Evolutionary conservation across 805 yeast genomes (phyloP), one percentile per base, ranked within the genome.

Genomic region (Candida lessepsii): DNA sequence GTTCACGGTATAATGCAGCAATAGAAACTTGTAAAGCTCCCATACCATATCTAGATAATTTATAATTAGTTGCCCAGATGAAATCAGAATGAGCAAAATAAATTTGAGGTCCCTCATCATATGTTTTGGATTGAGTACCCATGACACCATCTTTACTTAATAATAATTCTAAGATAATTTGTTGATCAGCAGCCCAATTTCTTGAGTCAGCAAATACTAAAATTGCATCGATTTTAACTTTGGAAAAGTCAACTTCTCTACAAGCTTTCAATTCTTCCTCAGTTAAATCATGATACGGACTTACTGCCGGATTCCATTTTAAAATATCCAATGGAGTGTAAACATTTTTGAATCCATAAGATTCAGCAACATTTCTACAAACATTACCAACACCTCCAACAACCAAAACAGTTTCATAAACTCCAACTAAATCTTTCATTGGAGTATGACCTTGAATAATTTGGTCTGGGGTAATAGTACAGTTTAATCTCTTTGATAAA

Each of bases 361-460:
- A 79, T 55, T 78, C 78, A 18, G 96, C 96, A 39, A 87, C 90
- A 47, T 82, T 74, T 49, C 93, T 75, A 57, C 96, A 87, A 9
- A 81, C 79, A 50, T 87, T 88, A 32, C 93, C 89, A 18, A 85
- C 80, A 49, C 96, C 96, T 47, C 96, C 96, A 38, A 88, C 88
- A 39, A 88, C 95, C 33, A 88, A 67, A 4, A 88, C 95, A 41
- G 83, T 84, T 42, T 83, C 67, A 61, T 81, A 80, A 11, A 73
- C 69, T 21, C 74, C 75, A 10, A 82, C 85, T 55, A 87, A 71
- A 54, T 86, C 95, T 51, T 78, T 81, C 93, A 88, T 88, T 24
- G 96, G 96, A 1, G 96, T 88, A 62, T 88, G 96, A 46, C 96
- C 95, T 63, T 88, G 96, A 52, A 88, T 84, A 44, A 88, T 84